These are phyloP conservation scores for Auxenochlorella pyrenoidosa DNA, from an alignment of 139 green algal genomes.

Conservation along the genomic window DNA sequence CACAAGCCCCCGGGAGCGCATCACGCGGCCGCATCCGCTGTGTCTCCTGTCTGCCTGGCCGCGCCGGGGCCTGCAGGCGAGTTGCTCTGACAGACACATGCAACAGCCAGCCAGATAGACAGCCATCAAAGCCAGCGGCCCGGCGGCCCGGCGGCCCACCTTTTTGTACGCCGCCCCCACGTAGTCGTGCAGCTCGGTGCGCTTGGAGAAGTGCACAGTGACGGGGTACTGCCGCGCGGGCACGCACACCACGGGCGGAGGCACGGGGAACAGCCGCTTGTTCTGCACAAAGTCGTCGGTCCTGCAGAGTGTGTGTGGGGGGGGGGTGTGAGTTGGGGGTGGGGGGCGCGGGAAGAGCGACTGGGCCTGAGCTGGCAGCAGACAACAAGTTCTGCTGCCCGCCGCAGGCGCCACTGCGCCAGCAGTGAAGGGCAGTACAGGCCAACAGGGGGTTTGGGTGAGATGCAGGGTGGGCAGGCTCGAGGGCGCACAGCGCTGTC, in stretches of 20 bases:
- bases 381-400: no score
- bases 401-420: no score
- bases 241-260: slow-evolving; percentile 82
- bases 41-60: no score
- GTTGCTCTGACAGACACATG: no score
- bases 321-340: neutral
- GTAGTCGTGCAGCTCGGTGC: slow-evolving; percentile 92
- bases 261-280: slow-evolving; percentile 71
- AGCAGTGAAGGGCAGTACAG: no score
- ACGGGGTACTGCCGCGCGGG: slow-evolving; percentile 92
- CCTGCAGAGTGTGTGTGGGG: neutral
- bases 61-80: no score
- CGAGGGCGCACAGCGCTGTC: no score
- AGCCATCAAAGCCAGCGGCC: neutral
- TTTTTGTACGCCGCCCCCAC: slow-evolving; percentile 79
- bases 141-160: slow-evolving; percentile 42
- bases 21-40: no score
- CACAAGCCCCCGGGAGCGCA: neutral
- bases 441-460: no score
- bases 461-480: no score
- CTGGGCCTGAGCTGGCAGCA: no score
- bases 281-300: slow-evolving; percentile 87
- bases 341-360: neutral
- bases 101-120: no score
- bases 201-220: slow-evolving; percentile 89